Evolutionary conservation across 1,284 basidiomycete species (phyloP).

Genomic region (Papiliotrema fonsecae): DNA sequence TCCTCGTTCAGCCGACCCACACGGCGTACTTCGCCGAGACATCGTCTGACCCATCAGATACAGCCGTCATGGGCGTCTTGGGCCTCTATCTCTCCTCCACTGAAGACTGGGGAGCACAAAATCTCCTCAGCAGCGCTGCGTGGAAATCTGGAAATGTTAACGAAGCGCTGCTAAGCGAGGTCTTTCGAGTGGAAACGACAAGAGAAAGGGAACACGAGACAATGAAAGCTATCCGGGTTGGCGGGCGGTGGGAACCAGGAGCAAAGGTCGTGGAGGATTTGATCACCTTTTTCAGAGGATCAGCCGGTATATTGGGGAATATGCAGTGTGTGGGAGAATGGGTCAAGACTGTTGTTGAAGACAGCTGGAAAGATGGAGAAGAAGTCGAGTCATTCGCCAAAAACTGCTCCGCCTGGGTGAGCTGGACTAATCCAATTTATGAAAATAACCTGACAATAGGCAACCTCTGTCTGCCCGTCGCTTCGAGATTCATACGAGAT

Average conservation of each 20-base stretch:
- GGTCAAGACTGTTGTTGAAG: constrained; percentile 12
- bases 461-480: neutral
- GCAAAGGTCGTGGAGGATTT: constrained; percentile 15
- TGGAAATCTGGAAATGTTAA: constrained; percentile 18
- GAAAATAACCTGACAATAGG: neutral
- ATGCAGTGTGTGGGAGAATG: constrained; percentile 26
- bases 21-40: constrained; percentile 18
- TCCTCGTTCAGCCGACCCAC: constrained; percentile 18
- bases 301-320: constrained; percentile 13
- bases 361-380: neutral
- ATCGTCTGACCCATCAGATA: constrained; percentile 12
- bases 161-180: constrained; percentile 21
- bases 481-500: constrained; percentile 4
- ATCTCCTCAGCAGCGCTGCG: constrained; percentile 22
- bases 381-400: constrained; percentile 11
- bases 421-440: neutral
- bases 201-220: constrained; percentile 31
- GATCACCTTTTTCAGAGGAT: constrained; percentile 12
- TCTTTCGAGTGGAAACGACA: constrained; percentile 27
- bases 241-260: constrained; percentile 23
- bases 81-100: constrained; percentile 31
- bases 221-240: constrained; percentile 26
- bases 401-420: constrained; percentile 20
- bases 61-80: constrained; percentile 26
- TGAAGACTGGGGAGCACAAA: constrained; percentile 18